Evolutionary conservation across 805 yeast genomes (phyloP).

Genomic region (Suhomyces xylopsoci): DNA sequence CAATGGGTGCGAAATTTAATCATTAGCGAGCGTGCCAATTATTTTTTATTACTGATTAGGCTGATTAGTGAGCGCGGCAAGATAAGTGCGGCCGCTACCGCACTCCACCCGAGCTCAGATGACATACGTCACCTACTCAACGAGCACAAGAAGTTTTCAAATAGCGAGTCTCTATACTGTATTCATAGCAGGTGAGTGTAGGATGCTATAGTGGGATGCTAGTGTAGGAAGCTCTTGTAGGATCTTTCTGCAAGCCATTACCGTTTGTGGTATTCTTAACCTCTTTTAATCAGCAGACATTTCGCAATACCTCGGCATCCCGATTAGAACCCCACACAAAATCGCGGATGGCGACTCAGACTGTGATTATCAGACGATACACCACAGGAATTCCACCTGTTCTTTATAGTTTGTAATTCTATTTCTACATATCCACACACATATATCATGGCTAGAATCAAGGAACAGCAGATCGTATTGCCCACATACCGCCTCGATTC

Average conservation of each 20-base stretch:
- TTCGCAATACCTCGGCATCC: slow-evolving; percentile 2
- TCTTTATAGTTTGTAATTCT: not conserved
- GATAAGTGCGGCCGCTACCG: not conserved
- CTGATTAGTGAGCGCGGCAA: not conserved
- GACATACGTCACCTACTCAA: not conserved
- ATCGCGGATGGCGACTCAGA: not conserved
- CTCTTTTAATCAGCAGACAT: not conserved
- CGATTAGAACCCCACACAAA: not conserved
- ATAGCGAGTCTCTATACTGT: not conserved
- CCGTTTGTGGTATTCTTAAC: not conserved
- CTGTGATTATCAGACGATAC: not conserved
- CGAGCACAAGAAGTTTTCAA: not conserved
- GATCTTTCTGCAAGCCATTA: no score
- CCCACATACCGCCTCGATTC: slow-evolving; percentile 43
- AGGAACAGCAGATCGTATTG: slow-evolving; percentile 16
- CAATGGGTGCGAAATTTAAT: not conserved
- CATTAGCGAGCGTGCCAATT: not conserved
- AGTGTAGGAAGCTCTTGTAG: not conserved
- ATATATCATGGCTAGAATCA: not conserved
- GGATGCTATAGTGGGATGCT: not conserved
- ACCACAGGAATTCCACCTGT: not conserved
- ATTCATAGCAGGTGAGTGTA: no score
- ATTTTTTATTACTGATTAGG: not conserved
- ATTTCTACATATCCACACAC: not conserved
- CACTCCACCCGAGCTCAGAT: not conserved